These are phyloP conservation scores for Acanthamoeba castellanii DNA, from an alignment of 208 protist species.

Conservation along the genomic window DNA sequence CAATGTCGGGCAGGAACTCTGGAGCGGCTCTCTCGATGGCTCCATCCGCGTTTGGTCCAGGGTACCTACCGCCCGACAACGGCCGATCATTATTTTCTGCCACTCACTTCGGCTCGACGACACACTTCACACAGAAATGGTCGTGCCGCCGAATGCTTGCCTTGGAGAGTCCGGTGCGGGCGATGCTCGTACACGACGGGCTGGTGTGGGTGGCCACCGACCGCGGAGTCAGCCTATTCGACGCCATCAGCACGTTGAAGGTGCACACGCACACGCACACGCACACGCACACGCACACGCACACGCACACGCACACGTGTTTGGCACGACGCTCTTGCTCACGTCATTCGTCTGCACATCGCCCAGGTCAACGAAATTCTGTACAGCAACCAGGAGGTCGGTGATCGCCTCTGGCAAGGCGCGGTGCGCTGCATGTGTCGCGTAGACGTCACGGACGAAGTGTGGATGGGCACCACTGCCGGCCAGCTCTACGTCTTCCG, in stretches of 20 bases:
- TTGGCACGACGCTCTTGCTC: background rate
- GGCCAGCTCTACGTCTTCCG: constrained; percentile 51
- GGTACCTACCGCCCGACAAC: background rate
- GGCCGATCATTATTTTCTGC: background rate
- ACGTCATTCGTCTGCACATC: background rate
- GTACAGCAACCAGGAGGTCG: background rate
- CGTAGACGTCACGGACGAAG: background rate
- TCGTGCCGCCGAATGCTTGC: constrained; percentile 43
- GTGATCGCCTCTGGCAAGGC: background rate
- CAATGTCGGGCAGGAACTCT: constrained; percentile 45
- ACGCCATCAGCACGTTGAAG: background rate
- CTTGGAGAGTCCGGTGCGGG: constrained; percentile 50
- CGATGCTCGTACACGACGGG: constrained; percentile 17
- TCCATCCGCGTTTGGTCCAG: constrained; percentile 62
- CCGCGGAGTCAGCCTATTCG: background rate
- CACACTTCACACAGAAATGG: background rate
- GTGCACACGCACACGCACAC: background rate
- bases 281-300: too few relatives aligned
- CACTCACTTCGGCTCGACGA: background rate
- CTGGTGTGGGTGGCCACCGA: constrained; percentile 63
- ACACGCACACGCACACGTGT: too few relatives aligned
- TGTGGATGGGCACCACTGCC: constrained; percentile 51
- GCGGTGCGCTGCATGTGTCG: background rate
- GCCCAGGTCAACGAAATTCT: background rate
- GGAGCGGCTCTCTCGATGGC: constrained; percentile 59